Conservation (phyloP, 1,284 basidiomycete species). For the Microbotryum lychnidis-dioicae region DNA sequence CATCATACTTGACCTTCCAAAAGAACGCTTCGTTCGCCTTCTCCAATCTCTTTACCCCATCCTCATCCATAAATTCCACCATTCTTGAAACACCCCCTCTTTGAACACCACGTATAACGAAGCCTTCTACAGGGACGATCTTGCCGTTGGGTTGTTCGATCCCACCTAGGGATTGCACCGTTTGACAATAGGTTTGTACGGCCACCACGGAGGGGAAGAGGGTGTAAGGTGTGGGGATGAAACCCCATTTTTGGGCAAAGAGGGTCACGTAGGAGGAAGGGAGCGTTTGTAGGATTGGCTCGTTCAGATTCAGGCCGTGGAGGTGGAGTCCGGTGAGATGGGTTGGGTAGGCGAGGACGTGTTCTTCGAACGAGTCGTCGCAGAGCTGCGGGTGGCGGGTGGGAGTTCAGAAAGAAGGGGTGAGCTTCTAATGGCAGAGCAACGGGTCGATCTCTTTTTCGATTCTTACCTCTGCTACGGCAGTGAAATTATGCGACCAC, state of each 20-base stretch:
- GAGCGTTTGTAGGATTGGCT: slow-evolving; percentile 65
- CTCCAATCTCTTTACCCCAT: slow-evolving; percentile 23
- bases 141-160: slow-evolving; percentile 50
- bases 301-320: slow-evolving; percentile 77
- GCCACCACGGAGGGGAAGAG: slow-evolving; percentile 56
- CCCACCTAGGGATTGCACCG: slow-evolving; percentile 55
- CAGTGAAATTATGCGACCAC: slow-evolving; percentile 80
- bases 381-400: slow-evolving; percentile 57
- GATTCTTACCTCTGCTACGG: slow-evolving; percentile 66
- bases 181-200: slow-evolving; percentile 47
- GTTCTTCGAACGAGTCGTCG: slow-evolving; percentile 96
- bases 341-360: slow-evolving; percentile 74
- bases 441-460: neutral
- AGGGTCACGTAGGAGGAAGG: slow-evolving; percentile 59
- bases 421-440: slow-evolving; percentile 28
- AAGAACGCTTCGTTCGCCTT: slow-evolving; percentile 72
- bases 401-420: neutral
- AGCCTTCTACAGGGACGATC: slow-evolving; percentile 84
- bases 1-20: slow-evolving; percentile 99
- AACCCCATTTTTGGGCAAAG: slow-evolving; percentile 85
- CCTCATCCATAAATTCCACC: slow-evolving; percentile 10
- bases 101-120: slow-evolving; percentile 70
- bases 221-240: slow-evolving; percentile 68
- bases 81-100: slow-evolving; percentile 4
- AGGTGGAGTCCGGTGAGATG: slow-evolving; percentile 86